Conservation (phyloP, 73 alveolate genomes). For the Paramecium pentaurelia region DNA sequence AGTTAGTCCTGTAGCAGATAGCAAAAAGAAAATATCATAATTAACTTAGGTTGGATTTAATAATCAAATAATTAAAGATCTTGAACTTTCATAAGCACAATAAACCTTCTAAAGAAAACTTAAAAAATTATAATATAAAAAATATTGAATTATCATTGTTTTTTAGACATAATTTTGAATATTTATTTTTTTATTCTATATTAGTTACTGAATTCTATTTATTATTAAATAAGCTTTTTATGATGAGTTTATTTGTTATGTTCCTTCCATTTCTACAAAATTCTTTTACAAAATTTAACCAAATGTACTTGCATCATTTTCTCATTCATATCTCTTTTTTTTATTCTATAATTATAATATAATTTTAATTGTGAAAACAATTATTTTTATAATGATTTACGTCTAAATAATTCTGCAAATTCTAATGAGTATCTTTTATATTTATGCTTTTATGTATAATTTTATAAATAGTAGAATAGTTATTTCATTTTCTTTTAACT, state of each 20-base stretch:
- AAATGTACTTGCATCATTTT: background rate
- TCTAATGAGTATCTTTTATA: background rate
- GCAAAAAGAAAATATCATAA: background rate
- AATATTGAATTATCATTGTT: background rate
- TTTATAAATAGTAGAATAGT: background rate
- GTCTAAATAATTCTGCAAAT: background rate
- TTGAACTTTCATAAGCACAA: background rate
- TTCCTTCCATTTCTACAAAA: background rate
- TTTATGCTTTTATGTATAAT: background rate
- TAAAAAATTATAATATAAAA: background rate
- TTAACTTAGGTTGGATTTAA: background rate
- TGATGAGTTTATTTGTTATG: background rate
- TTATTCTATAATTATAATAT: background rate
- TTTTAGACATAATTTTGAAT: background rate
- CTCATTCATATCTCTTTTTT: slow-evolving; percentile 34
- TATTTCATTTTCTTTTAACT: background rate
- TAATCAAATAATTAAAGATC: background rate
- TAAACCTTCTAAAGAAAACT: background rate
- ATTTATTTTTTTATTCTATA: background rate
- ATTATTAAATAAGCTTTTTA: background rate
- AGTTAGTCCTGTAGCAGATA: slow-evolving; percentile 11
- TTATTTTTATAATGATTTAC: background rate
- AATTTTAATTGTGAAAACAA: background rate
- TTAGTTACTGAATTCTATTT: background rate
- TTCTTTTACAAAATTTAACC: background rate